Percentiles rank a stretch among this genome's conserved stretches.
These are phyloP conservation scores for Beauveria sp. DNA, from an alignment of 2,329 filamentous ascomycete genomes.

Conservation along the genomic window DNA sequence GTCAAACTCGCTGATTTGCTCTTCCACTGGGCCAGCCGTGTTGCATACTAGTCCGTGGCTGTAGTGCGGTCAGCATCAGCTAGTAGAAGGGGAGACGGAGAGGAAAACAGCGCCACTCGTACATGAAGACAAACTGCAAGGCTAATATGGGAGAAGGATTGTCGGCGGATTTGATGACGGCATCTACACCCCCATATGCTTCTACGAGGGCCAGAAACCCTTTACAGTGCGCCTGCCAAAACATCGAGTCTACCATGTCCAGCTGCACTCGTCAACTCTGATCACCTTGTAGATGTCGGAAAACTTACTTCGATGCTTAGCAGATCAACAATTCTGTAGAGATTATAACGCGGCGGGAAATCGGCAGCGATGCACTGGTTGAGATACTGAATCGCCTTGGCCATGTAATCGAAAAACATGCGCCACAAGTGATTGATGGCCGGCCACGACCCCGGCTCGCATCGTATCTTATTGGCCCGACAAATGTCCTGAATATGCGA, in stretches of 20 bases:
- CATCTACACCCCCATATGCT: neutral
- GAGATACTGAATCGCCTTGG: neutral
- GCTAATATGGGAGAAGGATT: neutral
- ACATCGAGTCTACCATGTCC: neutral
- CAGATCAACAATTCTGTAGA: slow-evolving; percentile 1
- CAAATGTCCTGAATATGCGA: neutral
- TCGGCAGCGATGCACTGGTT: neutral
- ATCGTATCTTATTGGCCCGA: neutral
- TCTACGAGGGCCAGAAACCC: neutral
- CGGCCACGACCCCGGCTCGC: neutral
- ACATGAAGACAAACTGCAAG: slow-evolving; percentile 1
- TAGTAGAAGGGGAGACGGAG: too few species aligned
- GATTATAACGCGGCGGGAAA: neutral
- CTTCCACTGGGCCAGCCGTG: neutral
- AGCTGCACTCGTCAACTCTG: neutral
- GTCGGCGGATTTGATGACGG: neutral
- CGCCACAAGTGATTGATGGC: neutral
- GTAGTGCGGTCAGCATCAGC: neutral
- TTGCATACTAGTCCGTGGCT: neutral
- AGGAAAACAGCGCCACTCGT: neutral
- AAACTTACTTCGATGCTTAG: neutral
- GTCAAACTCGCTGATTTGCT: neutral
- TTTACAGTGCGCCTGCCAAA: neutral
- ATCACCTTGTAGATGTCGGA: neutral
- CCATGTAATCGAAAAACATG: neutral